Evolutionary conservation across 768 basidiomycete genomes (phyloP).

Genomic region (Phanerodontia chrysosporium): DNA sequence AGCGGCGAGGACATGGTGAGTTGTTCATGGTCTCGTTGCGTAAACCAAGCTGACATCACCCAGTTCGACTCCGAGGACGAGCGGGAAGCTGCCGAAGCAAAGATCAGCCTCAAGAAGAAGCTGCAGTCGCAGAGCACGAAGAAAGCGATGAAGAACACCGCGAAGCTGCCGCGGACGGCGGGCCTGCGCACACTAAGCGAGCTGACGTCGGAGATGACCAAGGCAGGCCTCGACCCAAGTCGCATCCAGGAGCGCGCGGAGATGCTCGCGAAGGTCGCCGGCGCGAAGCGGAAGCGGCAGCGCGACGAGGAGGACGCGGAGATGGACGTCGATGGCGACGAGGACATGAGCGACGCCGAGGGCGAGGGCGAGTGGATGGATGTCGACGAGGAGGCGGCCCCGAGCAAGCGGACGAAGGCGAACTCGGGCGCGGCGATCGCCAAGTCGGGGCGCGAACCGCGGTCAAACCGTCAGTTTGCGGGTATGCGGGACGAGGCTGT

Average conservation of each 20-base stretch:
- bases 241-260: conserved; percentile 85
- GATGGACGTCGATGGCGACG: conserved; percentile 39
- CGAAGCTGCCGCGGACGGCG: conserved; percentile 74
- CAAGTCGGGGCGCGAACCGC: conserved; percentile 52
- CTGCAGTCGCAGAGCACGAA: conserved; percentile 73
- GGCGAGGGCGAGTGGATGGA: conserved; percentile 43
- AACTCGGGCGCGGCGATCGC: conserved; percentile 53
- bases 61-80: conserved; percentile 64
- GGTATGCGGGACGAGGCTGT: conserved; percentile 78
- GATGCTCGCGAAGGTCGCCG: conserved; percentile 69
- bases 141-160: conserved; percentile 82
- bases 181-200: conserved; percentile 65
- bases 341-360: conserved; percentile 27
- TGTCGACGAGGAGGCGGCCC: conserved; percentile 42
- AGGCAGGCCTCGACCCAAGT: conserved; percentile 86
- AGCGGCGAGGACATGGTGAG: conserved; percentile 81
- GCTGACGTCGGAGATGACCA: conserved; percentile 76
- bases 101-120: conserved; percentile 58
- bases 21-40: too few species aligned
- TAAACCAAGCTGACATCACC: background rate
- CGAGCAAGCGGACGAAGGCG: conserved; percentile 58
- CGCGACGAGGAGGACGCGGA: conserved; percentile 61
- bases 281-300: conserved; percentile 69
- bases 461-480: conserved; percentile 68
- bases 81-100: conserved; percentile 64